Evolutionary conservation across 352 stramenopile genomes (phyloP), one percentile per base, ranked within the genome.

Genomic region (Elongisporangium undulatum): DNA sequence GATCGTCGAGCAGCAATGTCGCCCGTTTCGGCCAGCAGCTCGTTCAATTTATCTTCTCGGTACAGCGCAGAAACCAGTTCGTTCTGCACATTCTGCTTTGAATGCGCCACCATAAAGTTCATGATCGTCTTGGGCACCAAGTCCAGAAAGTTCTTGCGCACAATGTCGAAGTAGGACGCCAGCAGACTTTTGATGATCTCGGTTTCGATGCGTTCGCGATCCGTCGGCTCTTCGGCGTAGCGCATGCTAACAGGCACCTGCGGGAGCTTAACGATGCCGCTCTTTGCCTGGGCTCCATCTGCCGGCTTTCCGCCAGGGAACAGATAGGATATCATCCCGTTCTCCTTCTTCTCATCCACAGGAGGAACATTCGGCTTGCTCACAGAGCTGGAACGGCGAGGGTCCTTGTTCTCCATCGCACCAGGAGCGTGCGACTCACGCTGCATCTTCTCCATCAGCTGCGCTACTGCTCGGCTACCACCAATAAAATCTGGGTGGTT

Each of bases 51-150:
- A 55, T 97, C 89, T 65, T 99, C 97, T 26, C 96, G 93, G 72
- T 99, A 99, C 22, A 99, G 77, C 57, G 96, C 91, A 41, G 88
- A 95, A 17, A 99, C 95, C 29, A 99, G 79, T 72, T 99, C 96
- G 76, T 99, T 99, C 74, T 99, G 96, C 59, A 99, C 87, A 50
- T 97, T 97, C 67, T 99, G 95, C 72, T 98, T 98, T 38, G 97
- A 85, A 69, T 95, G 68, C 22, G 87, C 87, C 23, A 97, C 88
- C 87, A 99, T 93, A 68, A 99, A 99, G 81, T 94, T 97, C 96
- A 99, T 99, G 69, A 99, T 99, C n/a, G 97, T 96, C 79, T 99
- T 99, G 5, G 98, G 97, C 45, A 99, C 97, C 67, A 99, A 82
- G 69, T 99, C 98, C 67, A 98, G 85, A 73, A 99, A 99, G 74